phyloP scores from a whole-genome alignment of 1,139 yeast genomes.

The Kodamaea derodonti region DNA sequence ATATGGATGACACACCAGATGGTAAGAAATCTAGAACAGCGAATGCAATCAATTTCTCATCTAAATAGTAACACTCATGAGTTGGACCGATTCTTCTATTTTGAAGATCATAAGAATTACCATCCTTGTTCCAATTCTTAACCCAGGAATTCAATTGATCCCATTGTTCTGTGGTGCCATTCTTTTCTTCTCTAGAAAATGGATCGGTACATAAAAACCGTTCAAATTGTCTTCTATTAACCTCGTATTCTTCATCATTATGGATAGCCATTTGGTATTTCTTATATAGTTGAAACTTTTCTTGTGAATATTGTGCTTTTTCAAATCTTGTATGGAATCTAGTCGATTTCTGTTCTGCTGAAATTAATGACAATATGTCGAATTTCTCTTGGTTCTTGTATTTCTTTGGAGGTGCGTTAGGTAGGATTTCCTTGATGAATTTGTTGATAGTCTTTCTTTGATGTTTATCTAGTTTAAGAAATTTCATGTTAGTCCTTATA shows the following conservation, averaged over 20 bases:
- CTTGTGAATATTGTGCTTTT: slow-evolving; percentile 49
- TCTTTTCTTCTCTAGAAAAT: slow-evolving; percentile 28
- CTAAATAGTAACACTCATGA: slow-evolving; percentile 75
- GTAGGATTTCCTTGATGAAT: slow-evolving; percentile 44
- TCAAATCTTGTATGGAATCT: slow-evolving; percentile 51
- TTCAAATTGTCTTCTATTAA: slow-evolving; percentile 45
- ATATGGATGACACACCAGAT: slow-evolving; percentile 74
- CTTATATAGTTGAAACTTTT: slow-evolving; percentile 62
- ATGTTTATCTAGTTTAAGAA: slow-evolving; percentile 55
- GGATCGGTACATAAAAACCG: slow-evolving; percentile 74
- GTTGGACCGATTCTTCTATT: slow-evolving; percentile 41
- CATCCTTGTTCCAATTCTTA: slow-evolving; percentile 12
- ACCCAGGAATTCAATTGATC: slow-evolving; percentile 30
- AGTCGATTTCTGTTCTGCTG: slow-evolving; percentile 23
- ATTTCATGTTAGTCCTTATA: slow-evolving; percentile 55
- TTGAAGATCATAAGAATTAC: not conserved
- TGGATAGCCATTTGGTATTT: slow-evolving; percentile 72
- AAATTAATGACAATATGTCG: slow-evolving; percentile 22
- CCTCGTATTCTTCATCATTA: slow-evolving; percentile 50
- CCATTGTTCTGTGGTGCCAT: slow-evolving; percentile 28
- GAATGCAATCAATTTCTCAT: slow-evolving; percentile 64
- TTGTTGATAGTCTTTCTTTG: slow-evolving; percentile 63
- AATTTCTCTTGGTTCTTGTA: slow-evolving; percentile 18
- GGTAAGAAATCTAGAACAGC: slow-evolving; percentile 80
- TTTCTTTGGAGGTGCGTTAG: slow-evolving; percentile 4